Conservation (phyloP, 2,329 filamentous ascomycete genomes). For the Trichoderma sp. region DNA sequence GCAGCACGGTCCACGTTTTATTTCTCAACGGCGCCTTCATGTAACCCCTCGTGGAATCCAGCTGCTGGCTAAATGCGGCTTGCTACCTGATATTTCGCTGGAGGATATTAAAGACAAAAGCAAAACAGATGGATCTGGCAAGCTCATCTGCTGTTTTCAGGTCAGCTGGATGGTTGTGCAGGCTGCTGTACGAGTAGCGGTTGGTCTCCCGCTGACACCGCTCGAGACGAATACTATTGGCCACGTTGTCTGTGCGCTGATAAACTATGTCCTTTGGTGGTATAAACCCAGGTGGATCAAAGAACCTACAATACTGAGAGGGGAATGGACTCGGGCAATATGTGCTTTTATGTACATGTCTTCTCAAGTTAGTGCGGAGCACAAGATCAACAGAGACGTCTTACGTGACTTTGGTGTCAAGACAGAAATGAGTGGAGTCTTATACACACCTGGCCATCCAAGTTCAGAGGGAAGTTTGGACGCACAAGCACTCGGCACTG, state of each 20-base stretch:
- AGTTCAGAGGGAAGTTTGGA: neutral
- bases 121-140: constrained; percentile 35
- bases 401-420: constrained; percentile 19
- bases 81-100: neutral
- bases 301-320: constrained; percentile 16
- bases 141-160: constrained; percentile 36
- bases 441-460: neutral
- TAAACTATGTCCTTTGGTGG: constrained; percentile 34
- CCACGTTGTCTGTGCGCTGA: constrained; percentile 34
- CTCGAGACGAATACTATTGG: constrained; percentile 36
- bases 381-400: constrained; percentile 7
- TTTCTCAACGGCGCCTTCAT: constrained; percentile 7
- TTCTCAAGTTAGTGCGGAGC: constrained; percentile 14
- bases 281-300: constrained; percentile 30
- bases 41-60: constrained; percentile 4
- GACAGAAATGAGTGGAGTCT: constrained; percentile 1
- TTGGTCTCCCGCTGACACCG: constrained; percentile 34
- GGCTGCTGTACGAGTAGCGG: constrained; percentile 29
- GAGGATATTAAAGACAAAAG: constrained; percentile 34
- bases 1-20: neutral
- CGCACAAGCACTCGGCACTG: neutral
- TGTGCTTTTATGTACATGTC: constrained; percentile 21
- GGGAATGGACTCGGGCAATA: constrained; percentile 7
- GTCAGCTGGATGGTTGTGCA: constrained; percentile 38
- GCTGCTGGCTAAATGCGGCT: constrained; percentile 11